Percentiles rank a stretch among this genome's conserved stretches.
Evolutionary conservation across 345 rosid genomes (phyloP).

Genomic region (Angophora floribunda): DNA sequence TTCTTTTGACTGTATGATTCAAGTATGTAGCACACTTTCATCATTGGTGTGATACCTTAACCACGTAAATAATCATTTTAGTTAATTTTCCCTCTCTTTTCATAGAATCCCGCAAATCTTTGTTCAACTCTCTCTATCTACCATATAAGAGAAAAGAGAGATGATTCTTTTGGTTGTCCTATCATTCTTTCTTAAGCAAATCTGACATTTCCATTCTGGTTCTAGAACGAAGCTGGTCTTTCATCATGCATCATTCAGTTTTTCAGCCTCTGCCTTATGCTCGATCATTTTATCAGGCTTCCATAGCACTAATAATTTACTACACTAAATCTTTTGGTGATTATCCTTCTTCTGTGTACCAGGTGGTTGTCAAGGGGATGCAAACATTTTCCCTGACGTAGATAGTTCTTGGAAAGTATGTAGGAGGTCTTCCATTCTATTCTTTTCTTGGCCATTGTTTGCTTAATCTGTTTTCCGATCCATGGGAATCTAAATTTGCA

Average conservation of each 20-base stretch:
- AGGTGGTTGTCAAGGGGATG: conserved; percentile 62
- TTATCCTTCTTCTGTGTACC: conserved; percentile 4
- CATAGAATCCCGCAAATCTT: not conserved
- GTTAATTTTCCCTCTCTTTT: not conserved
- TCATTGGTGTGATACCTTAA: not conserved
- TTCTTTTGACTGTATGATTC: not conserved
- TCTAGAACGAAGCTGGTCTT: not conserved
- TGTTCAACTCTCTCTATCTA: not conserved
- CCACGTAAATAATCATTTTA: not conserved
- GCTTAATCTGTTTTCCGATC: not conserved
- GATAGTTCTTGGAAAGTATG: conserved; percentile 92
- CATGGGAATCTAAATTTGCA: not conserved
- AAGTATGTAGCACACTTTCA: not conserved
- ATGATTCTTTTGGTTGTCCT: not conserved
- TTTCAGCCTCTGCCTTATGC: not conserved
- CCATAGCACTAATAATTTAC: not conserved
- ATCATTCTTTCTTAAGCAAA: not conserved
- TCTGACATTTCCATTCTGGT: not conserved
- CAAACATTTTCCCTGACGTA: conserved; percentile 67
- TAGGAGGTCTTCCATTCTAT: not conserved
- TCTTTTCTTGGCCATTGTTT: not conserved
- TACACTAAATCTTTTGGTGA: not conserved
- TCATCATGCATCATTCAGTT: not conserved
- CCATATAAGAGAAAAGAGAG: not conserved
- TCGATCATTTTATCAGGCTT: not conserved